These are phyloP conservation scores for Teratosphaeriaceae sp. DNA, from an alignment of 2,329 filamentous ascomycete species.

Conservation along the genomic window DNA sequence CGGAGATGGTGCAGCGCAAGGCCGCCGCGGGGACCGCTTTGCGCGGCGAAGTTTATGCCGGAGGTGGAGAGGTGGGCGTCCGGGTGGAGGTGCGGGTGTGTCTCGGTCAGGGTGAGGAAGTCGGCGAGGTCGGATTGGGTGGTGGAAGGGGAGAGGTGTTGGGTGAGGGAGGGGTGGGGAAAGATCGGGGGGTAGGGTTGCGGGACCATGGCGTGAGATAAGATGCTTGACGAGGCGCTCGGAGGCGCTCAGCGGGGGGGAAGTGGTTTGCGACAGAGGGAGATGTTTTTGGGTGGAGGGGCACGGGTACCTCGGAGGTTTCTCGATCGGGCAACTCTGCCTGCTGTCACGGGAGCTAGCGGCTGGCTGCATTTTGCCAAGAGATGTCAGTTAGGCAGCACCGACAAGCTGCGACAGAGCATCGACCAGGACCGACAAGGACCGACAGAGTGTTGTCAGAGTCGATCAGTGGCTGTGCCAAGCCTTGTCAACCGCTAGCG, in stretches of 20 bases:
- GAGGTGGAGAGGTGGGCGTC: constrained; percentile 39
- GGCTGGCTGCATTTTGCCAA: no score
- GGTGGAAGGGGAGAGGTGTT: constrained; percentile 25
- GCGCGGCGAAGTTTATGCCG: constrained; percentile 37
- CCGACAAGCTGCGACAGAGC: no score
- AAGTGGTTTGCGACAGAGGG: neutral
- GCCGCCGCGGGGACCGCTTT: constrained; percentile 38
- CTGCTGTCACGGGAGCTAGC: no score
- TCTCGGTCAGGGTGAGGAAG: constrained; percentile 36
- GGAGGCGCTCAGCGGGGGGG: neutral
- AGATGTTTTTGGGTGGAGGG: no score
- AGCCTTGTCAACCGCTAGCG: no score
- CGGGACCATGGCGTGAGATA: constrained; percentile 5
- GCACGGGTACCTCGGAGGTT: no score
- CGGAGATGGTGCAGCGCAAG: constrained; percentile 48
- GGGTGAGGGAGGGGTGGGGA: constrained; percentile 25
- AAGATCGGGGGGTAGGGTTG: constrained; percentile 28
- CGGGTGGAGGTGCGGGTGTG: constrained; percentile 41
- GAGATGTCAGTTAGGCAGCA: no score
- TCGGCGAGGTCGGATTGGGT: constrained; percentile 32
- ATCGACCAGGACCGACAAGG: no score
- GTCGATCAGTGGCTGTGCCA: no score
- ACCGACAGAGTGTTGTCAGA: no score
- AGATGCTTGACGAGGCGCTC: neutral
- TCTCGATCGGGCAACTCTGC: no score